Conservation (phyloP, 2,329 filamentous ascomycete species). For the Macrophomina phaseolina region DNA sequence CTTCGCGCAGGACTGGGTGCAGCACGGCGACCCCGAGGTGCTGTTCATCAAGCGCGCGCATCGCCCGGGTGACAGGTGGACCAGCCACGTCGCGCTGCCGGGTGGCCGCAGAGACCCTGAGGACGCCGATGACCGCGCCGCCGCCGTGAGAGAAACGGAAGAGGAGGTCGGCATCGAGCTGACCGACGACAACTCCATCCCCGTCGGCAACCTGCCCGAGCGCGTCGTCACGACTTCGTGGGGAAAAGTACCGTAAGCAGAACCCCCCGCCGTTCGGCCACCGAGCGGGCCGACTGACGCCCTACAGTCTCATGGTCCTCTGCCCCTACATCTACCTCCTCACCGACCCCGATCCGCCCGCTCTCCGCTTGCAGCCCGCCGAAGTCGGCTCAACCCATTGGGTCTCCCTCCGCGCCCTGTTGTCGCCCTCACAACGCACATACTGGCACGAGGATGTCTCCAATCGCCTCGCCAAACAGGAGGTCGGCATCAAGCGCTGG, state of each 20-base stretch:
- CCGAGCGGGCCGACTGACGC: background rate
- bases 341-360: slow-evolving; percentile 61
- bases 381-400: slow-evolving; percentile 73
- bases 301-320: slow-evolving; percentile 67
- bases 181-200: slow-evolving; percentile 50
- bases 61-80: slow-evolving; percentile 71
- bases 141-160: slow-evolving; percentile 67
- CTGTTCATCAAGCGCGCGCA: slow-evolving; percentile 74
- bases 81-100: slow-evolving; percentile 70
- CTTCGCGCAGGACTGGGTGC: slow-evolving; percentile 69
- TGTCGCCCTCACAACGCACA: slow-evolving; percentile 65
- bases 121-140: slow-evolving; percentile 66
- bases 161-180: slow-evolving; percentile 72
- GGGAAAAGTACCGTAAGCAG: slow-evolving; percentile 66
- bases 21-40: slow-evolving; percentile 69
- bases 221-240: slow-evolving; percentile 69
- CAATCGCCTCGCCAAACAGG: slow-evolving; percentile 63
- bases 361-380: slow-evolving; percentile 67
- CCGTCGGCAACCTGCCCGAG: slow-evolving; percentile 68
- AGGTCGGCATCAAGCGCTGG: slow-evolving; percentile 60
- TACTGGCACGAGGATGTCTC: slow-evolving; percentile 69
- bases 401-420: slow-evolving; percentile 67
- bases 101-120: slow-evolving; percentile 70
- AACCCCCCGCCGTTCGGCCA: background rate
- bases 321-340: slow-evolving; percentile 72